Percentiles rank a stretch among this genome's conserved stretches.
Evolutionary conservation across 2,329 filamentous ascomycete genomes (phyloP).

Genomic region (Monosporascus sp.): DNA sequence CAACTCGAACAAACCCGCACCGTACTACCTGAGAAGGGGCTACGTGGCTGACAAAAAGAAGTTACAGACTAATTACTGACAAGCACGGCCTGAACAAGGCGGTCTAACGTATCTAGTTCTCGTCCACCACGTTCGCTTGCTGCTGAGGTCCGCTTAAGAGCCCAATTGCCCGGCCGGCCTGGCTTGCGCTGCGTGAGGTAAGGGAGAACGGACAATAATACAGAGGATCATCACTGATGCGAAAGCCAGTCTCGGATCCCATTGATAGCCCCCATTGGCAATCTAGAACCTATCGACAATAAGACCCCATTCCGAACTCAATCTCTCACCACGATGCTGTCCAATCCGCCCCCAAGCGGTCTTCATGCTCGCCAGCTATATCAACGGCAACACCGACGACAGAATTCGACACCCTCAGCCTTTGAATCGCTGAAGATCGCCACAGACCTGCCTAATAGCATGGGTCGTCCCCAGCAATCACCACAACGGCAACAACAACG

Average conservation of each 20-base stretch:
- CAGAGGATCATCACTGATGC: no score
- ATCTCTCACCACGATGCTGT: constrained; percentile 73
- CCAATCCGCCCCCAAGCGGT: constrained; percentile 60
- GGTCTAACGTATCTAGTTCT: constrained; percentile 21
- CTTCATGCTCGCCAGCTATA: constrained; percentile 69
- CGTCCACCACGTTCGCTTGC: constrained; percentile 27
- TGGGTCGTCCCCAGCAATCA: constrained; percentile 38
- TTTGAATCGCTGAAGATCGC: constrained; percentile 70
- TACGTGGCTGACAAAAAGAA: no score
- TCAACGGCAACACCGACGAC: constrained; percentile 76
- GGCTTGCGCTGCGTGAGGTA: constrained; percentile 34
- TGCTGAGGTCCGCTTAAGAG: constrained; percentile 26
- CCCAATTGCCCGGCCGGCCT: constrained; percentile 30
- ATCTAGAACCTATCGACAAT: constrained; percentile 43
- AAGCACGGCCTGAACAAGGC: constrained; percentile 6
- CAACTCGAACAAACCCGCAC: background rate
- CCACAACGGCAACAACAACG: constrained; percentile 21
- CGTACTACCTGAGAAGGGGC: background rate
- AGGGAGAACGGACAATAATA: constrained; percentile 6
- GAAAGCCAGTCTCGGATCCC: constrained; percentile 35
- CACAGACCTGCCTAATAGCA: constrained; percentile 53
- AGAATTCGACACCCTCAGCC: constrained; percentile 77
- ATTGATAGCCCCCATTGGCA: constrained; percentile 28
- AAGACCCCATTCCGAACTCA: constrained; percentile 57
- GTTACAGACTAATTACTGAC: background rate